A percentile compares a stretch with the other conserved stretches of the same genome.
phyloP scores from a whole-genome alignment of 2,329 filamentous ascomycete species.

The Meredithiella fracta region DNA sequence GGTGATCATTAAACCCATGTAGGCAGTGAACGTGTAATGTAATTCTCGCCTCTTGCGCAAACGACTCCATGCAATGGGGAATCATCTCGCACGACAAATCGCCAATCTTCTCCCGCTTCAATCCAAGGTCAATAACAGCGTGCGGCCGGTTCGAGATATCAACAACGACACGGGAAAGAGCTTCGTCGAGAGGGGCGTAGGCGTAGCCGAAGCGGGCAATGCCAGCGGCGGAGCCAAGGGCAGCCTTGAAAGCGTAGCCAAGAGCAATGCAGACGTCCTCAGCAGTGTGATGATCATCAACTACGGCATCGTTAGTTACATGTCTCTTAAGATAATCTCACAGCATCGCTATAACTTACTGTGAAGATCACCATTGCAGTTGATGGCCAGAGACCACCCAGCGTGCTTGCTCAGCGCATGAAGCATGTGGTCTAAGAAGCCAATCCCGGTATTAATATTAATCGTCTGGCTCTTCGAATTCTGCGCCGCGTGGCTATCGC shows the following conservation, averaged over 20 bases:
- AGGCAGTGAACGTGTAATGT: constrained; percentile 94
- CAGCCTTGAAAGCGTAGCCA: constrained; percentile 65
- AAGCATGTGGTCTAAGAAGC: constrained; percentile 97
- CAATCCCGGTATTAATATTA: constrained; percentile 79
- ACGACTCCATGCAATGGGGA: constrained; percentile 86
- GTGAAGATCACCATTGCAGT: constrained; percentile 77
- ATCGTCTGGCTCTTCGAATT: constrained; percentile 72
- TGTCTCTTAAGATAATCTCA: not conserved
- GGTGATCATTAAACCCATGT: constrained; percentile 85
- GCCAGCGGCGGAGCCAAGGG: constrained; percentile 61
- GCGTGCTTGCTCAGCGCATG: constrained; percentile 92
- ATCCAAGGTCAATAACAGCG: constrained; percentile 64
- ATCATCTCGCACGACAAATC: constrained; percentile 94
- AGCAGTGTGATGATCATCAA: constrained; percentile 96
- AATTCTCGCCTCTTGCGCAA: constrained; percentile 74
- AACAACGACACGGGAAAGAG: constrained; percentile 80
- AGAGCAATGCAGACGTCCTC: constrained; percentile 91
- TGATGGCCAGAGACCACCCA: constrained; percentile 76
- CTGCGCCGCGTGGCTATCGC: constrained; percentile 64
- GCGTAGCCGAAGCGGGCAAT: constrained; percentile 82
- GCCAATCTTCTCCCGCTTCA: constrained; percentile 83
- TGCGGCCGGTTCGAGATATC: constrained; percentile 89
- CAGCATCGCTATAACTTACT: constrained; percentile 38
- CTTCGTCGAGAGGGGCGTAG: constrained; percentile 89
- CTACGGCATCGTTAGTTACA: constrained; percentile 27